phyloP scores from a whole-genome alignment of 805 yeast genomes.

The Ogataea henricii region DNA sequence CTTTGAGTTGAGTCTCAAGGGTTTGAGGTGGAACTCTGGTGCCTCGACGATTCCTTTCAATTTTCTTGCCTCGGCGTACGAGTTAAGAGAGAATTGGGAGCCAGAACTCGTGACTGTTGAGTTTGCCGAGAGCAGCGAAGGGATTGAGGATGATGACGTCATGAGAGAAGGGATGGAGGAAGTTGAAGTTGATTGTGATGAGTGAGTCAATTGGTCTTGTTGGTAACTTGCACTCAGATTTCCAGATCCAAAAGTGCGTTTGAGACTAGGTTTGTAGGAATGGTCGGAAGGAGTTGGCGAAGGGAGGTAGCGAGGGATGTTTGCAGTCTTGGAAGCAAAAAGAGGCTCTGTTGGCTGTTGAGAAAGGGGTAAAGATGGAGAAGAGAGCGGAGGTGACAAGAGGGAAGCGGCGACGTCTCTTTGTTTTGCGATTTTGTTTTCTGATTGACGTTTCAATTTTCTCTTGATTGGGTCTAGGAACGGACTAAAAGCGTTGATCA shows the following conservation, averaged over 20 bases:
- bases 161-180: conserved; percentile 32
- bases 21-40: conserved; percentile 21
- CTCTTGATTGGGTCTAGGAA: conserved; percentile 75
- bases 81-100: conserved; percentile 13
- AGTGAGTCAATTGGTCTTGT: conserved; percentile 7
- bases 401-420: conserved; percentile 12
- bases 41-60: conserved; percentile 9
- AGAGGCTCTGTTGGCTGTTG: conserved; percentile 15
- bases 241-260: conserved; percentile 15
- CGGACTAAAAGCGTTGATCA: conserved; percentile 67
- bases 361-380: conserved; percentile 8
- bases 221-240: conserved; percentile 18
- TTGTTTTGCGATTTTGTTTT: conserved; percentile 18
- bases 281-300: conserved; percentile 17
- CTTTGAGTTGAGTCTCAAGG: conserved; percentile 17
- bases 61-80: conserved; percentile 6
- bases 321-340: conserved; percentile 14
- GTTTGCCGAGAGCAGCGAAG: conserved; percentile 40
- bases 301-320: conserved; percentile 11
- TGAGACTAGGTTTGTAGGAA: conserved; percentile 9
- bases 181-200: conserved; percentile 15
- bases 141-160: conserved; percentile 38
- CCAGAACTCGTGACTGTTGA: conserved; percentile 33
- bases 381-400: conserved; percentile 8
- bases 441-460: conserved; percentile 37